These are phyloP conservation scores for Moesziomyces parantarcticus DNA, from an alignment of 1,284 basidiomycete species.

Conservation along the genomic window DNA sequence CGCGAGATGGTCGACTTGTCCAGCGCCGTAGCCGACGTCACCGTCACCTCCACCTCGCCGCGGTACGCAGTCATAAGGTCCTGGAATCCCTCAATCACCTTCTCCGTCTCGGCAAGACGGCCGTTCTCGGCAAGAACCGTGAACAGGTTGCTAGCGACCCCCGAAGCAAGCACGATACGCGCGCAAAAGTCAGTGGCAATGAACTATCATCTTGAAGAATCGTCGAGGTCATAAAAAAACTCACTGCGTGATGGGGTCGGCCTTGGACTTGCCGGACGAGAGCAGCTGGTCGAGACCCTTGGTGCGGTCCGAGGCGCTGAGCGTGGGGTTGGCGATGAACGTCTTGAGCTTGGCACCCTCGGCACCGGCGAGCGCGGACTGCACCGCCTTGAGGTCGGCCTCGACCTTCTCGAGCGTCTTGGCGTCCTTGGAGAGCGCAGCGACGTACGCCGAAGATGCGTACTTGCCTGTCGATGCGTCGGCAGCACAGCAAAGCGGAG, in stretches of 20 bases:
- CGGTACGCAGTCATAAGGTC: conserved; percentile 88
- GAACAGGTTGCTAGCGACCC: conserved; percentile 78
- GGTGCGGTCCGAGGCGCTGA: conserved; percentile 81
- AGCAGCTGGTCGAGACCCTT: conserved; percentile 79
- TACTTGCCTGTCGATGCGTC: conserved; percentile 80
- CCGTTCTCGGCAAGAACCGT: conserved; percentile 92
- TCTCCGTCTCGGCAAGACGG: conserved; percentile 82
- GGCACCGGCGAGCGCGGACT: conserved; percentile 58
- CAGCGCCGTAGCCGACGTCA: conserved; percentile 75
- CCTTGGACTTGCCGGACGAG: conserved; percentile 61
- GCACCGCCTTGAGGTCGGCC: conserved; percentile 76
- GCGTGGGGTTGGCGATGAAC: conserved; percentile 88
- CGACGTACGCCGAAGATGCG: conserved; percentile 91
- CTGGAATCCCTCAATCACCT: conserved; percentile 91
- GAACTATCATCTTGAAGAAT: no score
- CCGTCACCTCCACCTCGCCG: conserved; percentile 91
- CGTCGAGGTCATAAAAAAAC: no score
- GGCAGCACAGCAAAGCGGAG: neutral
- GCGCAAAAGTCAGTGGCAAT: neutral
- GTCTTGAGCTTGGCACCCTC: conserved; percentile 73
- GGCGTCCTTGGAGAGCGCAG: conserved; percentile 80
- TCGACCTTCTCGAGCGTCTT: conserved; percentile 67
- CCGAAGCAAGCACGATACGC: neutral
- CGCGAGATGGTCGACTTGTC: conserved; percentile 62
- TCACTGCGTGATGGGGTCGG: conserved; percentile 65